These are phyloP conservation scores for Cladorrhinum samala DNA, from an alignment of 495 filamentous ascomycete genomes.

Conservation along the genomic window DNA sequence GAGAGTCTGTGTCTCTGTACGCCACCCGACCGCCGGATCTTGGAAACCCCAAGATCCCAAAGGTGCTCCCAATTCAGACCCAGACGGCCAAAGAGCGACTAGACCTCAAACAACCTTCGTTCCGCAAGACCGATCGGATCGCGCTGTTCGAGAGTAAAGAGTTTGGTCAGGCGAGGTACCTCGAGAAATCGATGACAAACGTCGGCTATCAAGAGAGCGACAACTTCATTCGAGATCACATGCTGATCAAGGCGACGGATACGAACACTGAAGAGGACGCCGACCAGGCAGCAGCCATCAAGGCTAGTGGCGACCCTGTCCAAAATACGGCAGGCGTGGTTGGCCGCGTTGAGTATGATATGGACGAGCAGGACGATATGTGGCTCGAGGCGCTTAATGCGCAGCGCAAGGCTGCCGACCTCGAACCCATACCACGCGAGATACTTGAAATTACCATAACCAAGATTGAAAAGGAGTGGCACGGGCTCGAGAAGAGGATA, in stretches of 20 bases:
- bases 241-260: constrained; percentile 70
- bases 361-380: constrained; percentile 98
- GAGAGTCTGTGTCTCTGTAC: constrained; percentile 44
- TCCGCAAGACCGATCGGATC: constrained; percentile 50
- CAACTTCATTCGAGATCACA: constrained; percentile 67
- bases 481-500: constrained; percentile 90
- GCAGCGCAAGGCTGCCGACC: constrained; percentile 61
- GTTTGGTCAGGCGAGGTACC: constrained; percentile 52
- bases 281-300: constrained; percentile 54
- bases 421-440: constrained; percentile 80
- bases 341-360: constrained; percentile 93
- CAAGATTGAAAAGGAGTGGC: constrained; percentile 98
- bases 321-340: constrained; percentile 38
- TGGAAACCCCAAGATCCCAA: constrained; percentile 39
- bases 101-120: constrained; percentile 54
- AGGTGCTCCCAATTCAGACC: constrained; percentile 47
- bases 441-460: constrained; percentile 97
- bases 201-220: constrained; percentile 95
- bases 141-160: constrained; percentile 50
- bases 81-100: constrained; percentile 53
- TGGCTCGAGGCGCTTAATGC: constrained; percentile 85
- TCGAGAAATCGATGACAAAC: constrained; percentile 88
- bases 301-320: constrained; percentile 53
- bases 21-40: constrained; percentile 38
- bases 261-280: constrained; percentile 76